phyloP scores from a whole-genome alignment of 73 alveolate species.

The Stentor roeselii region DNA sequence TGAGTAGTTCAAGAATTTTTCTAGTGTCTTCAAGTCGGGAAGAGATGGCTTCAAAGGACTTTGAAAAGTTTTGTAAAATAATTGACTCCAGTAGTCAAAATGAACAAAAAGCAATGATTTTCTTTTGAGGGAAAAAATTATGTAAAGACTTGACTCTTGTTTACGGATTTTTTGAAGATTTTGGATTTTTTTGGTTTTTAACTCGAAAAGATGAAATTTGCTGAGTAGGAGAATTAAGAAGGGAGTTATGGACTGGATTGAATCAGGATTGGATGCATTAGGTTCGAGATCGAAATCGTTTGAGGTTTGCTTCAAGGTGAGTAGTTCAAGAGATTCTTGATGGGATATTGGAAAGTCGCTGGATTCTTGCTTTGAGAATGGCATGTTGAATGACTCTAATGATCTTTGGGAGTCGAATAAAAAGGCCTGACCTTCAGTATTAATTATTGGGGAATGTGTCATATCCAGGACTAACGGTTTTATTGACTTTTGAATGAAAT shows the following conservation, averaged over 20 bases:
- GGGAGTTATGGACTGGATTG: neutral
- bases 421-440: neutral
- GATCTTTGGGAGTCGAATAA: neutral
- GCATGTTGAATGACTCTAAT: neutral
- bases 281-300: too few relatives aligned
- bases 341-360: neutral
- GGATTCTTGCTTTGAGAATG: neutral
- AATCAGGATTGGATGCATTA: neutral
- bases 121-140: too few relatives aligned
- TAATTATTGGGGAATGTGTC: neutral
- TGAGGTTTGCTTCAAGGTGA: too few relatives aligned
- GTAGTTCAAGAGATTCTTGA: neutral
- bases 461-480: neutral
- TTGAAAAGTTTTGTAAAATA: too few relatives aligned
- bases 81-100: too few relatives aligned
- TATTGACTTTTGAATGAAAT: too few relatives aligned
- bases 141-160: neutral
- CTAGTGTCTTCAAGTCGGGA: too few relatives aligned
- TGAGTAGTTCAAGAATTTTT: neutral
- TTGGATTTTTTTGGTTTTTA: too few relatives aligned
- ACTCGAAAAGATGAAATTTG: too few relatives aligned
- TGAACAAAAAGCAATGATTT: too few relatives aligned
- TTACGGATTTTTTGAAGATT: neutral
- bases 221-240: neutral
- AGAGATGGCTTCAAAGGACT: too few relatives aligned